Evolutionary conservation across 208 protist genomes (phyloP), one percentile per base, ranked within the genome.

Genomic region (Baffinella frigidus): DNA sequence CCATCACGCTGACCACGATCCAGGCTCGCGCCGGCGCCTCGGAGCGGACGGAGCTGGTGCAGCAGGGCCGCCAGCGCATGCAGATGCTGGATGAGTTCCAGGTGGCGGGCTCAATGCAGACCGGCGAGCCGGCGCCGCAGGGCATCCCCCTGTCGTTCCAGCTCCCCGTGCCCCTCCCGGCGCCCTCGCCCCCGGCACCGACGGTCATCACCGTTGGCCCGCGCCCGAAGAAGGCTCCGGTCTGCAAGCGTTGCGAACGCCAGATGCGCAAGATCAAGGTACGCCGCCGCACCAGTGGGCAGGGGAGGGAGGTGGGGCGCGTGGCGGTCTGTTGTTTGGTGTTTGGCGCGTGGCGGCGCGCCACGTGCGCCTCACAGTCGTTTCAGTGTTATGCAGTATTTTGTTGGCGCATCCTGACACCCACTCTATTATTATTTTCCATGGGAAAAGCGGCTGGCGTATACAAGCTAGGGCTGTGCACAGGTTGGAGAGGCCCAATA

Each of bases 211-310:
- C 83, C 43, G 83, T 90, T 33, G 83, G 83, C 20, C 83, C 83
- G 17, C 17, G 83, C 10, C 56, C 83, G 20, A 90, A 90, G 83
- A 90, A 90, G 83, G 83, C 83, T 20, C 83, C 83, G 11, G 83
- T 90, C 51, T 90, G 83, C 61, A 90, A 90, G 61, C 83, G 83
- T 9, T 90, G 83, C 43, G 83, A 90, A 36, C n/a, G 83, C 33
- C 83, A 90, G 83, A 90, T 90, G 56, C 73, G 83, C 10, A 74
- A 90, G 83, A 90, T 90, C 83, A 90, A 90, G 83, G 83, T 90
- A n/a, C n/a, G n/a, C n/a, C n/a, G n/a, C n/a, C n/a, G n/a, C n/a
- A n/a, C n/a, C n/a, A n/a, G n/a, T n/a, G n/a, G n/a, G n/a, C n/a
- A n/a, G n/a, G n/a, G n/a, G n/a, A n/a, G n/a, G n/a, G n/a, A n/a